Base-by-base conservation (phyloP, 2,329 filamentous ascomycete species). In the Mycocentrospora acerina region DNA sequence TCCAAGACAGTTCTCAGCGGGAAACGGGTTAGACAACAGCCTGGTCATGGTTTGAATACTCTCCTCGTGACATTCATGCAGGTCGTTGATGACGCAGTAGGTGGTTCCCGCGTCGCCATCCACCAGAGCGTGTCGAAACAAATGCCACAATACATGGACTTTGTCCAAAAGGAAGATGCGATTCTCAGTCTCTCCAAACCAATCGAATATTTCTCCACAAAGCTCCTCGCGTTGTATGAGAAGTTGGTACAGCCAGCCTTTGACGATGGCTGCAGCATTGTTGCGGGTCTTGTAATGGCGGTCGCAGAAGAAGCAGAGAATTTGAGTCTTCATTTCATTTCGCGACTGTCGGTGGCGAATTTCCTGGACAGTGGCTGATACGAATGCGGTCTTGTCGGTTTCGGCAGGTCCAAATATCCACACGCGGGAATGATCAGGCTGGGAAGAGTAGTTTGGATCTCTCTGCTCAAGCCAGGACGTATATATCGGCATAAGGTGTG, bases 291-390 rank as follows among this genome's bases (percentile, higher is more conserved):
- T 5, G 13, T 37, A 3, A 3, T 13, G 13, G 7, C 18, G 18
- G 18, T 24, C 11, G 16, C 34, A 37, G 19, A 37, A 30, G 13
- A 28, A 37, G 19, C 24, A 37, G 12, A 37, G 25, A 7, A 37
- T 24, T 12, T 30, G 34, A 22, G 19, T 30, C 8, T 24, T 16
- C 18, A 19, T 17, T 8, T 9, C 11, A 29, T 11, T 11, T 13
- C n/a, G 24, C 17, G 34, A 24, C 9, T 15, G 22, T 12, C 18
- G 15, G 16, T 4, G 4, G 30, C 16, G 7, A 7, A 30, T 18
- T 15, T 16, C 16, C 4, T 26, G 14, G 11, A 28, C 2, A 11
- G 24, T 30, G 17, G 24, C 24, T 8, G 30, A 14, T 7, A 15
- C 11, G 9, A 35, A 24, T 8, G 32, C 17, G 24, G 24, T 27